These are phyloP conservation scores for Cadophora sp. DNA, from an alignment of 2,329 filamentous ascomycete genomes.

Conservation along the genomic window DNA sequence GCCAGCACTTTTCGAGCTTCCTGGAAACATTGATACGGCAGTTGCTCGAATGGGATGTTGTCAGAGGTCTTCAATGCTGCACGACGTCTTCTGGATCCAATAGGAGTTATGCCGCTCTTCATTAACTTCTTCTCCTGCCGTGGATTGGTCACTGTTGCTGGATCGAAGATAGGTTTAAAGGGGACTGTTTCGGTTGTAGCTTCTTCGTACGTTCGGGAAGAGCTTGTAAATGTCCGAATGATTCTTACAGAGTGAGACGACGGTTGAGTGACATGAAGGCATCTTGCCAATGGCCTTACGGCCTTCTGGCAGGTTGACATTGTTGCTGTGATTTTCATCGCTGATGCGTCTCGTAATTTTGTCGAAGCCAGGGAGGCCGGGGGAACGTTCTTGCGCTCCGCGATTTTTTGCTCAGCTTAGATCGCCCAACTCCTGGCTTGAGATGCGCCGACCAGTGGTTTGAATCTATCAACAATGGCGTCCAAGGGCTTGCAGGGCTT, in stretches of 20 bases:
- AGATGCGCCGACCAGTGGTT: conserved; percentile 26
- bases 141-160: conserved; percentile 69
- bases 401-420: conserved; percentile 34
- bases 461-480: conserved; percentile 40
- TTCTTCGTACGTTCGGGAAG: conserved; percentile 47
- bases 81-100: conserved; percentile 86
- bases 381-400: conserved; percentile 32
- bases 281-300: conserved; percentile 61
- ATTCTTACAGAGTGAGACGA: conserved; percentile 35
- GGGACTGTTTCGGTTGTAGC: conserved; percentile 46
- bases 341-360: conserved; percentile 37
- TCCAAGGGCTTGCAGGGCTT: conserved; percentile 43
- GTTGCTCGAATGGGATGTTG: conserved; percentile 82
- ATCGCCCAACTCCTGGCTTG: conserved; percentile 24
- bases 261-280: conserved; percentile 52
- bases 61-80: conserved; percentile 70
- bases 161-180: conserved; percentile 59
- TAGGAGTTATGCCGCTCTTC: conserved; percentile 70
- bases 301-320: conserved; percentile 69
- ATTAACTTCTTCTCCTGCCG: conserved; percentile 73
- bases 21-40: conserved; percentile 98
- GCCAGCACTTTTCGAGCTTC: conserved; percentile 86
- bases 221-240: conserved; percentile 41
- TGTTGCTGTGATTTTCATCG: conserved; percentile 37
- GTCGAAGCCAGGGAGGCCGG: conserved; percentile 25